Evolutionary conservation across 441 rosid genomes (phyloP).

Genomic region (Raphanus hybrid): DNA sequence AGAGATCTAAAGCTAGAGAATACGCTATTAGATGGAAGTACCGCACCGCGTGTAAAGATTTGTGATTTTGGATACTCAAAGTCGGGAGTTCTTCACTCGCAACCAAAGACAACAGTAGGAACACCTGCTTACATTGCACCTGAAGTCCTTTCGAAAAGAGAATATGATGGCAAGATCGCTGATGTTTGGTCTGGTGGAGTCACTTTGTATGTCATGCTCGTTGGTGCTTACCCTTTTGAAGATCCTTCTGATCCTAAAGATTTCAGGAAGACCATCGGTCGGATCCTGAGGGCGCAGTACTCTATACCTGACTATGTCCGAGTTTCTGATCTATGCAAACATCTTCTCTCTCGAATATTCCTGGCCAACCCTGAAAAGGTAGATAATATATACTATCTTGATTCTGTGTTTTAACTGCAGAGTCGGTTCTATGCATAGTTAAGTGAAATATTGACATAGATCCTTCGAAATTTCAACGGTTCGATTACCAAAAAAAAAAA

Average conservation of each 20-base stretch:
- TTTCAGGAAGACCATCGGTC: constrained; percentile 37
- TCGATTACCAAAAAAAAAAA: too few species aligned
- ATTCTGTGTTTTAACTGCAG: neutral
- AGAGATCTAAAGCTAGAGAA: constrained; percentile 93
- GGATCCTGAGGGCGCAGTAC: constrained; percentile 38
- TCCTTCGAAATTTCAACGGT: too few species aligned
- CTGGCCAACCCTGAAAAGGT: constrained; percentile 42
- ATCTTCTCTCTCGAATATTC: constrained; percentile 39
- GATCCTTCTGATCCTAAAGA: constrained; percentile 43
- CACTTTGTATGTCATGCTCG: constrained; percentile 43
- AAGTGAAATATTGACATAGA: too few species aligned
- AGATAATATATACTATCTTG: too few species aligned
- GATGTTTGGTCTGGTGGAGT: constrained; percentile 49
- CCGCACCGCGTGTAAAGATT: constrained; percentile 76
- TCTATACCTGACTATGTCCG: constrained; percentile 40
- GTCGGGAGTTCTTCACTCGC: constrained; percentile 68
- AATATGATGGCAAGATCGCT: constrained; percentile 66
- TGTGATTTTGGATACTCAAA: constrained; percentile 94
- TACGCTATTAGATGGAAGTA: constrained; percentile 79
- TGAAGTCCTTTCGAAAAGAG: constrained; percentile 61
- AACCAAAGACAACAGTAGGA: constrained; percentile 75
- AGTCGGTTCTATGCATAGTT: too few species aligned
- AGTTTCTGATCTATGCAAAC: constrained; percentile 34
- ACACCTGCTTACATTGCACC: constrained; percentile 84
- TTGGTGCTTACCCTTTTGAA: constrained; percentile 47